Conservation (phyloP, 2,329 filamentous ascomycete genomes). For the Colletotrichum australisinense region DNA sequence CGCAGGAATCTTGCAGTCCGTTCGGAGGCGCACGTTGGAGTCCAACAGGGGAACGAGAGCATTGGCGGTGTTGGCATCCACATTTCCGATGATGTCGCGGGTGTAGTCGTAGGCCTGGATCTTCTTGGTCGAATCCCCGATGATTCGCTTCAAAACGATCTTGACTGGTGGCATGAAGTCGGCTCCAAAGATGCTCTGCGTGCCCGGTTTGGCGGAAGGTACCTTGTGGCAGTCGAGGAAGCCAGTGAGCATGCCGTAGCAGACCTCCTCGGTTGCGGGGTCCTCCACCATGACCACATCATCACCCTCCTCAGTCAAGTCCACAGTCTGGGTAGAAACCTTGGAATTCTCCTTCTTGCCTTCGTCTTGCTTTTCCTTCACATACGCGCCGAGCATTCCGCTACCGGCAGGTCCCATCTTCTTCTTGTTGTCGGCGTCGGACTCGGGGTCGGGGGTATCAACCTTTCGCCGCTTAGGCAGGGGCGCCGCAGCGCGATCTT, state of each 20-base stretch:
- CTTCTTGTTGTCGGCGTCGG: conserved; percentile 53
- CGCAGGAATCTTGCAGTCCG: conserved; percentile 76
- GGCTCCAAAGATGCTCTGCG: conserved; percentile 67
- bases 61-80: conserved; percentile 75
- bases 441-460: conserved; percentile 53
- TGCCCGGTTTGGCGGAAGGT: conserved; percentile 75
- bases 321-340: conserved; percentile 58
- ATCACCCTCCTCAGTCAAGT: conserved; percentile 71
- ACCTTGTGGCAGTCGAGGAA: conserved; percentile 75
- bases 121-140: conserved; percentile 64
- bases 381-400: conserved; percentile 72
- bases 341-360: conserved; percentile 45
- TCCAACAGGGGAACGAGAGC: conserved; percentile 82
- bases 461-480: conserved; percentile 76
- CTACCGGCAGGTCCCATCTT: conserved; percentile 55
- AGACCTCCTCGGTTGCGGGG: conserved; percentile 77
- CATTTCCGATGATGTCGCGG: conserved; percentile 77
- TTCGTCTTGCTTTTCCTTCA: conserved; percentile 69
- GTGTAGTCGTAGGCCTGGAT: conserved; percentile 82
- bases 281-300: conserved; percentile 69
- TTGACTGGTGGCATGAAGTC: conserved; percentile 80
- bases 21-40: conserved; percentile 72
- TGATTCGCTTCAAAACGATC: conserved; percentile 72
- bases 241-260: conserved; percentile 81
- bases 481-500: conserved; percentile 68